phyloP scores from a whole-genome alignment of 2,329 filamentous ascomycete genomes.

The Colletotrichum abscissum region DNA sequence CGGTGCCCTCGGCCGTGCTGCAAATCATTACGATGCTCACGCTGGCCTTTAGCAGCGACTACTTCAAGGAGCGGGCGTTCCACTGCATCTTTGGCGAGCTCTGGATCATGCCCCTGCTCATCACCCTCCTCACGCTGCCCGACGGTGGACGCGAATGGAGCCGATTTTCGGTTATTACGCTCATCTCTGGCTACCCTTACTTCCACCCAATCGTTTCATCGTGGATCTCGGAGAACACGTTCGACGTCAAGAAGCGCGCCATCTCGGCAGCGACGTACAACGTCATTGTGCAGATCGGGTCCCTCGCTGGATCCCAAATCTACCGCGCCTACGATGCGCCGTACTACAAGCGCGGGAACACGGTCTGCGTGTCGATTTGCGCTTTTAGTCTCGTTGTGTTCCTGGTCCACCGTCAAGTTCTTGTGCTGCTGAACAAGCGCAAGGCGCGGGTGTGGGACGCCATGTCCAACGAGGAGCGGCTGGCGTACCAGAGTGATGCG shows the following conservation, averaged over 20 bases:
- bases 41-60: slow-evolving; percentile 62
- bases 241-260: slow-evolving; percentile 61
- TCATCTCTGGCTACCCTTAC: slow-evolving; percentile 68
- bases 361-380: slow-evolving; percentile 64
- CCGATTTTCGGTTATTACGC: slow-evolving; percentile 60
- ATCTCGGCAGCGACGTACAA: slow-evolving; percentile 65
- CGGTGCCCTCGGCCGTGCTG: slow-evolving; percentile 59
- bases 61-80: slow-evolving; percentile 60
- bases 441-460: slow-evolving; percentile 51
- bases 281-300: slow-evolving; percentile 56
- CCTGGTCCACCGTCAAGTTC: slow-evolving; percentile 58
- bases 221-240: slow-evolving; percentile 62
- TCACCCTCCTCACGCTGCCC: slow-evolving; percentile 56
- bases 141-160: slow-evolving; percentile 60
- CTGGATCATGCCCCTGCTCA: slow-evolving; percentile 67
- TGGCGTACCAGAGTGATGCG: slow-evolving; percentile 48
- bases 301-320: slow-evolving; percentile 57
- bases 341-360: slow-evolving; percentile 68
- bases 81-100: slow-evolving; percentile 59
- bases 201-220: slow-evolving; percentile 65
- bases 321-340: slow-evolving; percentile 64
- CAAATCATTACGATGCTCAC: slow-evolving; percentile 60
- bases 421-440: slow-evolving; percentile 48
- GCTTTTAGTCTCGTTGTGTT: slow-evolving; percentile 62
- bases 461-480: slow-evolving; percentile 52